phyloP scores from a whole-genome alignment of 345 rosid genomes.

The Populus deltoides region DNA sequence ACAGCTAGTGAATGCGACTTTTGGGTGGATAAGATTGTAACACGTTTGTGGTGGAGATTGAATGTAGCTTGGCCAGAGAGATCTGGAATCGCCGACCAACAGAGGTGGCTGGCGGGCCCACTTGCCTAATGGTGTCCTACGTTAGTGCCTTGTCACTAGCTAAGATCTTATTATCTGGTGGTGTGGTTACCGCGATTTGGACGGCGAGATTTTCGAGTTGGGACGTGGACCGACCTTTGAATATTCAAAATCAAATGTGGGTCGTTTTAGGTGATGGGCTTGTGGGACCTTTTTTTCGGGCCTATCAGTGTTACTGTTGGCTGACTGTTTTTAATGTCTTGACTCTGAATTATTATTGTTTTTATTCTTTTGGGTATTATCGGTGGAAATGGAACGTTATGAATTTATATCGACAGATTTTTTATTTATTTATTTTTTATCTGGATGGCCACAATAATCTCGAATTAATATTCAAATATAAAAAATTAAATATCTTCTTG shows the following conservation, averaged over 20 bases:
- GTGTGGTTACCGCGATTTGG: neutral
- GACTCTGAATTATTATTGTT: neutral
- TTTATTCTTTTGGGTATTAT: no score
- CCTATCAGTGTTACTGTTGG: neutral
- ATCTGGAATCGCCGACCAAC: slow-evolving; percentile 7
- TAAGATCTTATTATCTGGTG: neutral
- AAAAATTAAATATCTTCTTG: no score
- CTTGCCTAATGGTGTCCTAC: neutral
- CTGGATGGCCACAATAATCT: no score
- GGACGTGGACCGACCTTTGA: slow-evolving; percentile 9
- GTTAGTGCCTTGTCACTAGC: slow-evolving; percentile 1
- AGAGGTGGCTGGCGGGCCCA: neutral
- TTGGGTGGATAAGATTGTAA: neutral
- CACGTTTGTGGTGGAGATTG: slow-evolving; percentile 10
- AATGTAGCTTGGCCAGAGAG: neutral
- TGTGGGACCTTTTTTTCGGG: neutral
- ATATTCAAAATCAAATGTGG: slow-evolving; percentile 1
- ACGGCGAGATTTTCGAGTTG: slow-evolving; percentile 2
- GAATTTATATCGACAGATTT: neutral
- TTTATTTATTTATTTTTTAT: no score
- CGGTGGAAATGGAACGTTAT: no score
- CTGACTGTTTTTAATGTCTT: neutral
- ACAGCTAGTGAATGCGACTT: slow-evolving; percentile 9
- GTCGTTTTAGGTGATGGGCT: neutral
- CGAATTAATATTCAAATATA: no score